These are phyloP conservation scores for Dendryphion nanum DNA, from an alignment of 2,329 filamentous ascomycete species.

Conservation along the genomic window DNA sequence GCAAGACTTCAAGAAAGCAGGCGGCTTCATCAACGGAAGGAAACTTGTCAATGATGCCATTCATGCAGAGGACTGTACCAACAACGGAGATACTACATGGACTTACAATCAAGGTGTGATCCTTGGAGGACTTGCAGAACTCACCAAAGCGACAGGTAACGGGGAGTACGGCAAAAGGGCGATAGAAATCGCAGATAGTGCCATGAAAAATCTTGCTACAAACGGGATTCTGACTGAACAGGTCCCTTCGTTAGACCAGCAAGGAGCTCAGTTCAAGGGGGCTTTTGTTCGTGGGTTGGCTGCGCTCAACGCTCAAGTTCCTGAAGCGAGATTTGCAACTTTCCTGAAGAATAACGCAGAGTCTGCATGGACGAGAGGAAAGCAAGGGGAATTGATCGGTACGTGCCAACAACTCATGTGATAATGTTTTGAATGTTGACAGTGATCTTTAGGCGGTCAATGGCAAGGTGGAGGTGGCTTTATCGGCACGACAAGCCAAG, in stretches of 20 bases:
- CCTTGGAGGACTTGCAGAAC: constrained; percentile 55
- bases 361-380: constrained; percentile 25
- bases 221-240: constrained; percentile 36
- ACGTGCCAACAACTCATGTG: neutral
- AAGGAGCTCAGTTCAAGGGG: constrained; percentile 37
- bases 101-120: constrained; percentile 61
- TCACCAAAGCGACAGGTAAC: constrained; percentile 46
- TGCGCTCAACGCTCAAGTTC: constrained; percentile 25
- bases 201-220: constrained; percentile 22
- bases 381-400: constrained; percentile 47
- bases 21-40: constrained; percentile 54
- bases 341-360: constrained; percentile 37
- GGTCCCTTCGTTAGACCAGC: constrained; percentile 20
- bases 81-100: constrained; percentile 53
- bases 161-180: constrained; percentile 22
- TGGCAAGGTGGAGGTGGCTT: constrained; percentile 59
- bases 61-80: constrained; percentile 47
- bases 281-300: constrained; percentile 36
- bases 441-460: constrained; percentile 42
- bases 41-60: constrained; percentile 57
- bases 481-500: constrained; percentile 58
- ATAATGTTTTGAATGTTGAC: neutral
- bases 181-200: constrained; percentile 24
- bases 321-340: constrained; percentile 17
- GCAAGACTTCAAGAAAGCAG: constrained; percentile 52